Percentiles rank a stretch among this genome's conserved stretches.
Evolutionary conservation across 140 eudicot genomes (phyloP).

Genomic region (Stevia rebaudiana): DNA sequence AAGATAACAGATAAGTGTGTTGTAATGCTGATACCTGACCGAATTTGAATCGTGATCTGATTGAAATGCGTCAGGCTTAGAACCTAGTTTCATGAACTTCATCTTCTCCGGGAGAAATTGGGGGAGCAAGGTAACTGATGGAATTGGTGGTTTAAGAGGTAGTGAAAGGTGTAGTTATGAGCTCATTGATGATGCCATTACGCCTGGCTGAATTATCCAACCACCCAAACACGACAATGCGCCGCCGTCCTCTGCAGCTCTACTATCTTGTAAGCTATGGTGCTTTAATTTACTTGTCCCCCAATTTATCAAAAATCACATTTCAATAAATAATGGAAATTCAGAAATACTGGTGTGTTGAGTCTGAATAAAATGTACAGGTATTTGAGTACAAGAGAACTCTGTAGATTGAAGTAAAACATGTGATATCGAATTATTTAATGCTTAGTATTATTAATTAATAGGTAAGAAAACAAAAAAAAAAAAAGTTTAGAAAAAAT

Average conservation of each 20-base stretch:
- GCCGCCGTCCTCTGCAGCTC: conserved; percentile 31
- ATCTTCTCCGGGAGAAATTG: conserved; percentile 28
- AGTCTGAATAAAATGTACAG: neutral
- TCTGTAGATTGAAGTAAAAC: neutral
- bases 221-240: conserved; percentile 33
- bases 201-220: conserved; percentile 24
- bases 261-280: conserved; percentile 13
- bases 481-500: too few relatives aligned
- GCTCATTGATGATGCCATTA: conserved; percentile 39
- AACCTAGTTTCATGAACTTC: conserved; percentile 96
- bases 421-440: neutral
- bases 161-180: conserved; percentile 14
- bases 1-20: neutral
- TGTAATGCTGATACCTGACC: conserved; percentile 40
- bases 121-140: neutral
- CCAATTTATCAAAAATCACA: neutral
- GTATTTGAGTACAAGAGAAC: neutral
- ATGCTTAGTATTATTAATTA: neutral
- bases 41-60: conserved; percentile 42
- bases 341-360: neutral
- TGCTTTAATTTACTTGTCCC: conserved; percentile 24
- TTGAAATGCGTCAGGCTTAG: conserved; percentile 85
- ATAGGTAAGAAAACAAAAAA: too few relatives aligned
- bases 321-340: neutral
- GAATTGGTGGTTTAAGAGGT: conserved; percentile 4